A percentile compares a stretch with the other conserved stretches of the same genome.
phyloP scores from a whole-genome alignment of 495 filamentous ascomycete species.

The Chaetomium cochliodes region DNA sequence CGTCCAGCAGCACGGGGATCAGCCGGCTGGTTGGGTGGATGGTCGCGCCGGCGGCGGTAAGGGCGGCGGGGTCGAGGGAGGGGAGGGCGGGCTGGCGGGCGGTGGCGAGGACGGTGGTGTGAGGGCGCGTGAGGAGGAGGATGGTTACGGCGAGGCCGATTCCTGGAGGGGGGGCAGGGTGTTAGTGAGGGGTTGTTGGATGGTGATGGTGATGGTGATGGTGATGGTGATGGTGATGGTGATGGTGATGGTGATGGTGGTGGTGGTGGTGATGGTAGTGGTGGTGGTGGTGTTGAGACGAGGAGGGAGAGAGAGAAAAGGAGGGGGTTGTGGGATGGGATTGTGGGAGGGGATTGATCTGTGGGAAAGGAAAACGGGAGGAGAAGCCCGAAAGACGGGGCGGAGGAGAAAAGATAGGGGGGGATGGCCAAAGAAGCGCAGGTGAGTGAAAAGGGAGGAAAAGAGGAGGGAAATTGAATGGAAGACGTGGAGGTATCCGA shows the following conservation, averaged over 20 bases:
- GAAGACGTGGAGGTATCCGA: background rate
- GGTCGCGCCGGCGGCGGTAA: conserved; percentile 4
- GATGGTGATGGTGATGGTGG: too few species aligned
- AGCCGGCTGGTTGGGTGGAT: conserved; percentile 37
- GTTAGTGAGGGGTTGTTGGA: conserved; percentile 10
- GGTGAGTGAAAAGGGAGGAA: background rate
- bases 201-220: background rate
- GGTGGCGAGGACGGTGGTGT: conserved; percentile 51
- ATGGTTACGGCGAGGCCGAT: conserved; percentile 48
- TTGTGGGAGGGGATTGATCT: too few species aligned
- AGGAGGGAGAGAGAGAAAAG: background rate
- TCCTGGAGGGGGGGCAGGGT: conserved; percentile 30
- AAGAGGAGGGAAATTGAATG: too few species aligned
- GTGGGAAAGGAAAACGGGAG: background rate
- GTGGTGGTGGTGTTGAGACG: background rate
- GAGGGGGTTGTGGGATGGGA: background rate
- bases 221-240: background rate
- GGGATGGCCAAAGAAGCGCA: background rate
- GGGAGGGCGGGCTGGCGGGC: conserved; percentile 40
- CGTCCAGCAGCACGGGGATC: conserved; percentile 37
- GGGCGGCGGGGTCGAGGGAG: conserved; percentile 30
- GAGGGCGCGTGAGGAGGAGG: conserved; percentile 42
- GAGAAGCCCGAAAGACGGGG: background rate
- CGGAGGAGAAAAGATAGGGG: background rate
- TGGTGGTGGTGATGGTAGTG: too few species aligned